Conservation (phyloP, 73 alveolate species). For the Tetrahymena thermophila region DNA sequence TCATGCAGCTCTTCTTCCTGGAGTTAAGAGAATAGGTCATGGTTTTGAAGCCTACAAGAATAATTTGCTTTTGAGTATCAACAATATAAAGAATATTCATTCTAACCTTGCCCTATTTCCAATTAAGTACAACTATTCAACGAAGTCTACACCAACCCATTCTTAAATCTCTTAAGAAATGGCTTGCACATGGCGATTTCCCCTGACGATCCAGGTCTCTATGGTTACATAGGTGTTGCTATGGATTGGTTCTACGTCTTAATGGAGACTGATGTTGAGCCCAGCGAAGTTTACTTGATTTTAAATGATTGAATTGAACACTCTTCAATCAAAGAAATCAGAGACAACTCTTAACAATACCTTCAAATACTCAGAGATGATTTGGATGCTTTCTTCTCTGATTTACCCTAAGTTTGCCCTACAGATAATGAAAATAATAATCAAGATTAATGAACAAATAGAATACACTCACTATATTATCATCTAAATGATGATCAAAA, state of each 20-base stretch:
- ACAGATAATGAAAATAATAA: too few relatives aligned
- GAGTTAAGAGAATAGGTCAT: neutral
- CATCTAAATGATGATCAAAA: too few relatives aligned
- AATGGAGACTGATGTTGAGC: neutral
- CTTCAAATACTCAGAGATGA: neutral
- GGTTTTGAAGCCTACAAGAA: neutral
- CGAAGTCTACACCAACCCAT: neutral
- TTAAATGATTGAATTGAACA: neutral
- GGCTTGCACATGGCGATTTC: neutral
- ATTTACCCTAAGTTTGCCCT: neutral
- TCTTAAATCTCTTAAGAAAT: neutral
- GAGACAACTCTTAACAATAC: neutral
- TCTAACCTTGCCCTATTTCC: neutral
- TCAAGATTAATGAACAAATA: too few relatives aligned
- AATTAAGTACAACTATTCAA: neutral
- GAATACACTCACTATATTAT: too few relatives aligned
- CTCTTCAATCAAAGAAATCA: neutral
- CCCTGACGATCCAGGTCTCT: neutral
- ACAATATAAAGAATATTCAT: neutral
- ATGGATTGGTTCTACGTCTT: neutral
- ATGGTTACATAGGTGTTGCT: neutral
- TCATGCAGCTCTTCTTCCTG: neutral
- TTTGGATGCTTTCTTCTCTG: neutral
- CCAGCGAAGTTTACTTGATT: neutral
- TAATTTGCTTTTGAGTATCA: neutral